These are phyloP conservation scores for Sambucus nigra DNA, from an alignment of 129 eudicot species.

Conservation along the genomic window DNA sequence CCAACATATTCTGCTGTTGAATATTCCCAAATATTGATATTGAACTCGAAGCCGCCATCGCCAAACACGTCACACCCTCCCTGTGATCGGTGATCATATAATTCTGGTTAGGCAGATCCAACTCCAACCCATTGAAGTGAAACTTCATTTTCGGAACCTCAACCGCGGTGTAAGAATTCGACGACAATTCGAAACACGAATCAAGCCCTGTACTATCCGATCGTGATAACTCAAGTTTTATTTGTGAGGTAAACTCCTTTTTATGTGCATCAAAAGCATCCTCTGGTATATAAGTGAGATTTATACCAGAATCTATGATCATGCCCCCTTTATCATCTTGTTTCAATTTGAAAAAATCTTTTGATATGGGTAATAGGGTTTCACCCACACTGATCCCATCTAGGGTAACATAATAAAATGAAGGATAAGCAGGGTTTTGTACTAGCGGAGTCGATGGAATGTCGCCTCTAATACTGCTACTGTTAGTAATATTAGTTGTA, in stretches of 20 bases:
- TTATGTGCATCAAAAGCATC: constrained; percentile 15
- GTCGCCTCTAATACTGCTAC: not conserved
- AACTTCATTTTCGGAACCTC: constrained; percentile 21
- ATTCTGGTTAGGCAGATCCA: constrained; percentile 33
- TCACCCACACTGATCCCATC: constrained; percentile 32
- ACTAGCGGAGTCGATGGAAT: constrained; percentile 21
- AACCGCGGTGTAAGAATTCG: not conserved
- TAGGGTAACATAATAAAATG: constrained; percentile 27
- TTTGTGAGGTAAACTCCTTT: constrained; percentile 22
- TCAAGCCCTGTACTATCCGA: constrained; percentile 8
- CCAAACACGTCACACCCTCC: constrained; percentile 24
- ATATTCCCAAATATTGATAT: constrained; percentile 43
- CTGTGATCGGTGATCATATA: constrained; percentile 22
- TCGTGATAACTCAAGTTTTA: constrained; percentile 5
- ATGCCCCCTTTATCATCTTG: constrained; percentile 31
- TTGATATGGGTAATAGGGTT: constrained; percentile 13
- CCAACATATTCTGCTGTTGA: constrained; percentile 44
- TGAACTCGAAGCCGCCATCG: constrained; percentile 25
- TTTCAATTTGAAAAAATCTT: constrained; percentile 6
- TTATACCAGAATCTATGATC: constrained; percentile 42
- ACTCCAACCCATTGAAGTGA: constrained; percentile 31
- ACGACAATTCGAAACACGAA: constrained; percentile 21
- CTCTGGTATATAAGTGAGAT: constrained; percentile 24
- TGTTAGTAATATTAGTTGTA: not conserved
- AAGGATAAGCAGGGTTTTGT: constrained; percentile 7